A percentile compares a stretch with the other conserved stretches of the same genome.
Conservation (phyloP, 1,284 basidiomycete species). For the Microbotryum intermedium region DNA sequence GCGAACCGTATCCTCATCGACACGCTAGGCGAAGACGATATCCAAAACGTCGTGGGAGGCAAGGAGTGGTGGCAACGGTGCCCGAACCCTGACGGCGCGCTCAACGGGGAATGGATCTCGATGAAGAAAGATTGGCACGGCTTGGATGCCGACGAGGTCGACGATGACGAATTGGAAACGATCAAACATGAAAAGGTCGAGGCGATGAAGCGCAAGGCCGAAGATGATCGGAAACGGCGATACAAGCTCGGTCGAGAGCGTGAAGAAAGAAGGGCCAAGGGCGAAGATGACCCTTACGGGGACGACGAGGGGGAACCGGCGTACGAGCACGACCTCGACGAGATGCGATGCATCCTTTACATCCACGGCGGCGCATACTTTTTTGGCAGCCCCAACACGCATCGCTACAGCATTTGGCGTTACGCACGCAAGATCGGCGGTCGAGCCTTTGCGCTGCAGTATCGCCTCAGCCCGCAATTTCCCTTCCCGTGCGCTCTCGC, state of each 20-base stretch:
- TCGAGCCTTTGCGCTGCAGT: slow-evolving; percentile 80
- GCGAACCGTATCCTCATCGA: slow-evolving; percentile 69
- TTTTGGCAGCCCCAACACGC: slow-evolving; percentile 42
- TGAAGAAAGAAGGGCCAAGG: background rate
- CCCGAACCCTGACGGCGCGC: slow-evolving; percentile 58
- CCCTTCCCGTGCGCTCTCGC: slow-evolving; percentile 82
- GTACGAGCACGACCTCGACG: slow-evolving; percentile 61
- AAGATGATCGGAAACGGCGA: slow-evolving; percentile 18
- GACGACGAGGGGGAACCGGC: slow-evolving; percentile 38
- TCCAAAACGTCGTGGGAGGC: slow-evolving; percentile 72
- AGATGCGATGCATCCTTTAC: slow-evolving; percentile 58
- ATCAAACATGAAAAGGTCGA: background rate
- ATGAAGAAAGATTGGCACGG: slow-evolving; percentile 44
- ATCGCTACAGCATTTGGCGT: slow-evolving; percentile 35
- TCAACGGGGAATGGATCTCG: slow-evolving; percentile 85
- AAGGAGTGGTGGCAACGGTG: slow-evolving; percentile 96
- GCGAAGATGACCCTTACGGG: slow-evolving; percentile 27
- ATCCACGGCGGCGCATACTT: slow-evolving; percentile 55
- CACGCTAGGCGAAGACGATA: slow-evolving; percentile 73
- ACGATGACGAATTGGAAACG: slow-evolving; percentile 6
- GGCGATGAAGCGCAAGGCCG: background rate
- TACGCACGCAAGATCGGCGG: slow-evolving; percentile 81
- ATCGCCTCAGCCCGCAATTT: slow-evolving; percentile 62
- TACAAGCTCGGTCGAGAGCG: slow-evolving; percentile 7
- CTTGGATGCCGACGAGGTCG: slow-evolving; percentile 21